Percentiles rank a stretch among this genome's conserved stretches.
Evolutionary conservation across 495 filamentous ascomycete species (phyloP).

Genomic region (Podospora didyma): DNA sequence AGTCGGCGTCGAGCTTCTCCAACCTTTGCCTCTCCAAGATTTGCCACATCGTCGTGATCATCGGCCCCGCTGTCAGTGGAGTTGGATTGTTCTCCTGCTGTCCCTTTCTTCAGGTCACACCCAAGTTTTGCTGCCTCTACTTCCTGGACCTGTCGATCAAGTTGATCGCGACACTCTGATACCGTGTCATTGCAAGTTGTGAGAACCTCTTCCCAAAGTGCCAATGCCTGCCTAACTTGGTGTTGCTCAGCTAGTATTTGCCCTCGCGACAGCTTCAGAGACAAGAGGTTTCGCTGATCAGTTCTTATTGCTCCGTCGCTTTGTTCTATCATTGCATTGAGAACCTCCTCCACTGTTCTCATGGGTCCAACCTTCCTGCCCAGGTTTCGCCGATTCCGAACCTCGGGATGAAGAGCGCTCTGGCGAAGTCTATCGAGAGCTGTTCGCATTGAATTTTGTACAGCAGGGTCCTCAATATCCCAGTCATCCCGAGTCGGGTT

Average conservation of each 20-base stretch:
- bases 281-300: slow-evolving; percentile 63
- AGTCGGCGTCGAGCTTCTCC: slow-evolving; percentile 62
- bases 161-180: slow-evolving; percentile 57
- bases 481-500: slow-evolving; percentile 55
- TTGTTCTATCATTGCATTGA: slow-evolving; percentile 85
- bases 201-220: slow-evolving; percentile 61
- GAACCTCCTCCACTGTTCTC: slow-evolving; percentile 76
- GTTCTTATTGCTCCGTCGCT: slow-evolving; percentile 58
- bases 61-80: slow-evolving; percentile 42
- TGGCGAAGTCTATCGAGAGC: slow-evolving; percentile 61
- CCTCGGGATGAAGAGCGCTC: slow-evolving; percentile 79
- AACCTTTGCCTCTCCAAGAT: too few relatives aligned
- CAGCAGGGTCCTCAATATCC: slow-evolving; percentile 54
- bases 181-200: slow-evolving; percentile 54
- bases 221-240: slow-evolving; percentile 51
- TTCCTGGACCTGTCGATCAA: slow-evolving; percentile 52
- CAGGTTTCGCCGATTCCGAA: slow-evolving; percentile 65
- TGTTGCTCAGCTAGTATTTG: slow-evolving; percentile 68
- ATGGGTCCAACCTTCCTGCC: slow-evolving; percentile 61
- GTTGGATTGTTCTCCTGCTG: slow-evolving; percentile 15
- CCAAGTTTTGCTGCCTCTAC: too few relatives aligned
- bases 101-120: background rate
- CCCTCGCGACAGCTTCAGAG: slow-evolving; percentile 59
- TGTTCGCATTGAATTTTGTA: slow-evolving; percentile 60
- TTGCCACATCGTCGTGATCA: slow-evolving; percentile 22